Percentiles rank a stretch among this genome's conserved stretches.
Evolutionary conservation across 1,139 yeast species (phyloP).

Genomic region (Saccharomyces uvarum): DNA sequence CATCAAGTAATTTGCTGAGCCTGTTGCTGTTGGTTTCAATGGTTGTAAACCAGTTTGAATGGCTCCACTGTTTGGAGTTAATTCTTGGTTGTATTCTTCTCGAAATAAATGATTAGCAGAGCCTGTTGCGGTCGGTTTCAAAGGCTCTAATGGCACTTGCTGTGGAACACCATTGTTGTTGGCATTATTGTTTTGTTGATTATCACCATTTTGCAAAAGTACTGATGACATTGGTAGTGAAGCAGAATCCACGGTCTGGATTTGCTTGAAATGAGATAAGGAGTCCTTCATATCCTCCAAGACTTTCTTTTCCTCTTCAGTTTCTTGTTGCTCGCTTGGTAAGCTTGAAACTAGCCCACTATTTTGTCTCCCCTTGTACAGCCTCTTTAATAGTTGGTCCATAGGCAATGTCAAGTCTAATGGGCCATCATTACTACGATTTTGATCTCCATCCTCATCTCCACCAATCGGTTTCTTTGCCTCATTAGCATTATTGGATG

Average conservation of each 20-base stretch:
- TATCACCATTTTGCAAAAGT: constrained; percentile 19
- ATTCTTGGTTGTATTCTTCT: constrained; percentile 8
- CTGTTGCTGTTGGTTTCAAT: constrained; percentile 46
- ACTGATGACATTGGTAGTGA: constrained; percentile 43
- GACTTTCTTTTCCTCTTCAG: constrained; percentile 43
- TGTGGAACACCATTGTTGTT: constrained; percentile 7
- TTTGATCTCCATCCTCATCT: constrained; percentile 5
- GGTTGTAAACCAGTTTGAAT: constrained; percentile 24
- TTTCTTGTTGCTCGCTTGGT: constrained; percentile 30
- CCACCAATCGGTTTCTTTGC: constrained; percentile 5
- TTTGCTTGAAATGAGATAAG: constrained; percentile 56
- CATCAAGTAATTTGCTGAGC: constrained; percentile 37
- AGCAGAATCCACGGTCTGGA: constrained; percentile 56
- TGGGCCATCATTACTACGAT: constrained; percentile 14
- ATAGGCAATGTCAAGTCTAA: constrained; percentile 62
- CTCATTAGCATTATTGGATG: neutral
- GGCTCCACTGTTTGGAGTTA: neutral
- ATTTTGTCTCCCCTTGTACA: constrained; percentile 33
- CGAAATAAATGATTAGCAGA: constrained; percentile 36
- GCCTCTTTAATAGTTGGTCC: constrained; percentile 54
- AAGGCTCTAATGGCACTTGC: constrained; percentile 27
- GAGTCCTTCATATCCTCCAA: constrained; percentile 62
- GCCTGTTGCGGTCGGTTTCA: constrained; percentile 49
- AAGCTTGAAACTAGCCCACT: constrained; percentile 25
- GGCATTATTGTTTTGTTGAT: neutral